These are phyloP conservation scores for Sanguinoderma infundibulare DNA, from an alignment of 1,284 basidiomycete genomes.

Conservation along the genomic window DNA sequence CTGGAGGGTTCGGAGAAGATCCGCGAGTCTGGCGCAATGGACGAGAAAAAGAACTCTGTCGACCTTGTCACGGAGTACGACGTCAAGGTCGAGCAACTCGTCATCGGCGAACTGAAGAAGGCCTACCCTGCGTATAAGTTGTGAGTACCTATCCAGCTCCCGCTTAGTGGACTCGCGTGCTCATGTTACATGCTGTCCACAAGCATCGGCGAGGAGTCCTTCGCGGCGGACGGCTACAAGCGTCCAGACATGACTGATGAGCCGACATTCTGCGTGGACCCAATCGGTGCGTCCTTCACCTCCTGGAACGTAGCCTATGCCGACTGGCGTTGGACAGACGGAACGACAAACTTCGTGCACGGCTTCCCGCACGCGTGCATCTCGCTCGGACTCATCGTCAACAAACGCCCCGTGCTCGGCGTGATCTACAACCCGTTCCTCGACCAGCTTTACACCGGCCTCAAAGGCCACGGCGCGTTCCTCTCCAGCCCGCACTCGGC, in stretches of 20 bases:
- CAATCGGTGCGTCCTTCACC: slow-evolving; percentile 59
- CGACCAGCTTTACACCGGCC: slow-evolving; percentile 82
- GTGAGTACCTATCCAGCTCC: slow-evolving; percentile 49
- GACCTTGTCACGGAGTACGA: slow-evolving; percentile 98
- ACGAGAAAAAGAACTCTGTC: slow-evolving; percentile 90
- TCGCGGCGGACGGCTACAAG: slow-evolving; percentile 62
- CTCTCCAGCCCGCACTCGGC: slow-evolving; percentile 47
- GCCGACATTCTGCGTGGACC: slow-evolving; percentile 93
- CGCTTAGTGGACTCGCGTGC: neutral
- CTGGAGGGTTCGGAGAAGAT: slow-evolving; percentile 78
- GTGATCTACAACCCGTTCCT: slow-evolving; percentile 95
- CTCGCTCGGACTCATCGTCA: slow-evolving; percentile 89
- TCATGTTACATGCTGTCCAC: neutral
- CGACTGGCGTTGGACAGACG: slow-evolving; percentile 53
- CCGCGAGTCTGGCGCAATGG: slow-evolving; percentile 57
- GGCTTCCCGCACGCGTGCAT: slow-evolving; percentile 91
- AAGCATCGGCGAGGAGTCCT: slow-evolving; percentile 93
- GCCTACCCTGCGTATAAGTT: slow-evolving; percentile 84
- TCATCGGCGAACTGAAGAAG: slow-evolving; percentile 69
- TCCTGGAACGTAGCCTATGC: neutral
- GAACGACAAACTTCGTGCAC: slow-evolving; percentile 95
- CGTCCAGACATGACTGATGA: slow-evolving; percentile 78
- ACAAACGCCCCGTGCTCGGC: slow-evolving; percentile 82
- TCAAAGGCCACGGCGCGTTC: slow-evolving; percentile 82
- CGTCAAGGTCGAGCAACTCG: slow-evolving; percentile 88